phyloP scores from a whole-genome alignment of 495 filamentous ascomycete species.

The Coniosporium apollinis region DNA sequence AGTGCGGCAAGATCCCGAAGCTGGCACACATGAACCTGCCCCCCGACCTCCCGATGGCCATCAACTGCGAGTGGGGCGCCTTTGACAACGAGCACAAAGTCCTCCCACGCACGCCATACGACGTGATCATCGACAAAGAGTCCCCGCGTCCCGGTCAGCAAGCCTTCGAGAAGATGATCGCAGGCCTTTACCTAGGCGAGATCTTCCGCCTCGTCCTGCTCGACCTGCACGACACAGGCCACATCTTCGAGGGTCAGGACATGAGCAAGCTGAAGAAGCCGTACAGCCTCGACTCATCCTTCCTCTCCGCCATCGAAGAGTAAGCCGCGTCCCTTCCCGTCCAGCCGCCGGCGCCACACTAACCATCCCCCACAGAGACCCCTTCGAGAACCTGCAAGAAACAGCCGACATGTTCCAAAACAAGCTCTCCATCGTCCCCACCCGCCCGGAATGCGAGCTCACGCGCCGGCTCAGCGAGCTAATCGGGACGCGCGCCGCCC shows the following conservation, averaged over 20 bases:
- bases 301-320: constrained; percentile 91
- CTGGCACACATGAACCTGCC: constrained; percentile 87
- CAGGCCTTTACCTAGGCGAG: constrained; percentile 87
- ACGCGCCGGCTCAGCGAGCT: constrained; percentile 76
- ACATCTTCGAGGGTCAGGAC: constrained; percentile 74
- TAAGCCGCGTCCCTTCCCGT: constrained; percentile 18
- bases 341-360: neutral
- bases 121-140: constrained; percentile 76
- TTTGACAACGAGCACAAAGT: constrained; percentile 96
- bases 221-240: constrained; percentile 64
- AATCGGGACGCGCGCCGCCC: constrained; percentile 85
- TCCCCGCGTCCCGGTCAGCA: constrained; percentile 92
- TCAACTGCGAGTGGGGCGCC: constrained; percentile 98
- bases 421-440: constrained; percentile 51
- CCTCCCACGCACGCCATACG: constrained; percentile 71
- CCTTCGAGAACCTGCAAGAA: constrained; percentile 83
- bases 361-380: constrained; percentile 38
- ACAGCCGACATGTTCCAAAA: constrained; percentile 62
- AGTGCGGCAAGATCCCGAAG: constrained; percentile 82
- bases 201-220: constrained; percentile 82
- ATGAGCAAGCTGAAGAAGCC: constrained; percentile 59
- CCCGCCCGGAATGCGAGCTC: constrained; percentile 64
- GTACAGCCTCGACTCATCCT: constrained; percentile 79
- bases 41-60: constrained; percentile 77
- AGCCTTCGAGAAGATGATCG: constrained; percentile 96